A percentile compares a stretch with the other conserved stretches of the same genome.
Evolutionary conservation across 441 rosid genomes (phyloP).

Genomic region (Adansonia madagascariensis): DNA sequence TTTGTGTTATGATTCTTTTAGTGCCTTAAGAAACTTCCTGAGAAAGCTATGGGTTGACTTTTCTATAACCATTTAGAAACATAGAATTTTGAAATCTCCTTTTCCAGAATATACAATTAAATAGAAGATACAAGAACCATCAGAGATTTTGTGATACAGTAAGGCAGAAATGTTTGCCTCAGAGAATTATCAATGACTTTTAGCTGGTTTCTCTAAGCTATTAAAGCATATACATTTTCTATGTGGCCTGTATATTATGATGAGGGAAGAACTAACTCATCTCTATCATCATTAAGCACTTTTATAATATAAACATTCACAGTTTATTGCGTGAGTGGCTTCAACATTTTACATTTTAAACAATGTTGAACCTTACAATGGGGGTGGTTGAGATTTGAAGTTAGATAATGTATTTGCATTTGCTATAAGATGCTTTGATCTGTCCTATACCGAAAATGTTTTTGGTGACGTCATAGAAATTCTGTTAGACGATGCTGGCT

Average conservation of each 20-base stretch:
- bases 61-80: neutral
- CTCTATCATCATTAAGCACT: neutral
- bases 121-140: neutral
- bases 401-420: neutral
- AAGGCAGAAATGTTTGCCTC: neutral
- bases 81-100: neutral
- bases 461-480: neutral
- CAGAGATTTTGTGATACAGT: neutral
- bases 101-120: neutral
- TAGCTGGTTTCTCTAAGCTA: neutral
- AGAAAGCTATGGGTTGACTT: no score
- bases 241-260: neutral
- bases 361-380: neutral
- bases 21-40: neutral
- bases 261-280: neutral
- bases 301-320: neutral
- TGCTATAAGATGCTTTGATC: neutral
- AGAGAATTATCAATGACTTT: neutral
- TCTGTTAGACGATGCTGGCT: neutral
- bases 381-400: neutral
- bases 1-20: neutral
- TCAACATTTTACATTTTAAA: neutral
- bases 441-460: neutral
- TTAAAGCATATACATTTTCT: slow-evolving; percentile 1
- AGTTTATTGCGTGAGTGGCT: neutral